Evolutionary conservation across 169 alveolate species (phyloP).

Genomic region (Plasmodium reichenowi): DNA sequence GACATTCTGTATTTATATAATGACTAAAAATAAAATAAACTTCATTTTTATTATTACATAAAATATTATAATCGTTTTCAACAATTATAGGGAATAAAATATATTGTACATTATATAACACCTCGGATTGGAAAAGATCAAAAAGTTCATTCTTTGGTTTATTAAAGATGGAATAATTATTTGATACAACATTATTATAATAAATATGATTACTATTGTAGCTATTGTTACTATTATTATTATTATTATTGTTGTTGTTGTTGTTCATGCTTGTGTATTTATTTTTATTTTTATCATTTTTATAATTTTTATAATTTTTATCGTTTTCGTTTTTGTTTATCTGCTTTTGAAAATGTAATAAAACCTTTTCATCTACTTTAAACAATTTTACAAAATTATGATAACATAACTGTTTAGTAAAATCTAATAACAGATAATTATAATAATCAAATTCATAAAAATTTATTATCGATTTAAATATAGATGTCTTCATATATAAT

Average conservation of each 20-base stretch:
- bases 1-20: slow-evolving; percentile 43
- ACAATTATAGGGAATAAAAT: slow-evolving; percentile 34
- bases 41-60: background rate
- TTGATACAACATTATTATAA: no score
- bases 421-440: slow-evolving; percentile 40
- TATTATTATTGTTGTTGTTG: no score
- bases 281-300: no score
- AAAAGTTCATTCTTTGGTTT: background rate
- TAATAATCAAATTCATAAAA: slow-evolving; percentile 56
- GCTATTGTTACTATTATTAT: background rate
- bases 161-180: no score
- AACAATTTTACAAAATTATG: slow-evolving; percentile 20
- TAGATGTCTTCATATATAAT: slow-evolving; percentile 39
- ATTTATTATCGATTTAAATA: slow-evolving; percentile 43
- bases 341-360: background rate
- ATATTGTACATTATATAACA: slow-evolving; percentile 37
- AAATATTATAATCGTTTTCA: slow-evolving; percentile 8
- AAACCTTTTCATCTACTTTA: slow-evolving; percentile 5
- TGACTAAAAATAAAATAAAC: slow-evolving; percentile 59
- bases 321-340: background rate
- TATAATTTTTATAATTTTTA: background rate
- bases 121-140: slow-evolving; percentile 30
- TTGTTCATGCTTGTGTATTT: no score
- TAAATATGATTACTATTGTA: no score
- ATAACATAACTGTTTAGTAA: slow-evolving; percentile 12